phyloP scores from a whole-genome alignment of 2,329 filamentous ascomycete genomes.

The Pseudocercospora musae region DNA sequence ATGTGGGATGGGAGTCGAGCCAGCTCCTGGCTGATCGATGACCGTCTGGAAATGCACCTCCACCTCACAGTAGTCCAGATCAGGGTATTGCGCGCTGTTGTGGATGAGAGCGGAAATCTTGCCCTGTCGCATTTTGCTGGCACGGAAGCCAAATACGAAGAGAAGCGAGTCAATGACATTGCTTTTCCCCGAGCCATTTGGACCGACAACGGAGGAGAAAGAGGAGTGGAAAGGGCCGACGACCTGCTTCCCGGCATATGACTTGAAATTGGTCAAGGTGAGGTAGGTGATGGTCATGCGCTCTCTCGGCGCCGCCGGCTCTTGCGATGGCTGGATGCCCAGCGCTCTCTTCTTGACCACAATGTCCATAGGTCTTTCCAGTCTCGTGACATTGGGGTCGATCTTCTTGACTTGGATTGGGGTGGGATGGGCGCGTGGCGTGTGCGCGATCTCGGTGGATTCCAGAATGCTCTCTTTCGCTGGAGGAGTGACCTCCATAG shows the following conservation, averaged over 20 bases:
- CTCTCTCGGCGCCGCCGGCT: slow-evolving; percentile 73
- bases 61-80: slow-evolving; percentile 89
- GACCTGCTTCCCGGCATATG: slow-evolving; percentile 91
- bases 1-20: slow-evolving; percentile 72
- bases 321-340: slow-evolving; percentile 60
- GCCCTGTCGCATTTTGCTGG: slow-evolving; percentile 98
- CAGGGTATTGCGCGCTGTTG: slow-evolving; percentile 83
- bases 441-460: slow-evolving; percentile 18
- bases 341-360: slow-evolving; percentile 79
- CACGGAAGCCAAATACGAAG: slow-evolving; percentile 98
- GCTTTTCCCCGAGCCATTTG: slow-evolving; percentile 96
- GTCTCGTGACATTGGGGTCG: slow-evolving; percentile 69
- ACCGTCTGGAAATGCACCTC: slow-evolving; percentile 96
- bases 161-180: slow-evolving; percentile 98
- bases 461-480: slow-evolving; percentile 18
- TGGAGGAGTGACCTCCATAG: slow-evolving; percentile 20
- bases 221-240: slow-evolving; percentile 96
- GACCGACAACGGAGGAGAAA: slow-evolving; percentile 95
- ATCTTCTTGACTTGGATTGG: slow-evolving; percentile 61
- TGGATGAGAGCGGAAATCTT: slow-evolving; percentile 98
- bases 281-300: slow-evolving; percentile 92
- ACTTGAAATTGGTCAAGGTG: slow-evolving; percentile 96
- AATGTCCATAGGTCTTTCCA: slow-evolving; percentile 93
- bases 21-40: slow-evolving; percentile 76
- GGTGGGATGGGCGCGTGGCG: slow-evolving; percentile 11